Evolutionary conservation across 2,329 filamentous ascomycete genomes (phyloP).

Genomic region (Exserohilum turcica): DNA sequence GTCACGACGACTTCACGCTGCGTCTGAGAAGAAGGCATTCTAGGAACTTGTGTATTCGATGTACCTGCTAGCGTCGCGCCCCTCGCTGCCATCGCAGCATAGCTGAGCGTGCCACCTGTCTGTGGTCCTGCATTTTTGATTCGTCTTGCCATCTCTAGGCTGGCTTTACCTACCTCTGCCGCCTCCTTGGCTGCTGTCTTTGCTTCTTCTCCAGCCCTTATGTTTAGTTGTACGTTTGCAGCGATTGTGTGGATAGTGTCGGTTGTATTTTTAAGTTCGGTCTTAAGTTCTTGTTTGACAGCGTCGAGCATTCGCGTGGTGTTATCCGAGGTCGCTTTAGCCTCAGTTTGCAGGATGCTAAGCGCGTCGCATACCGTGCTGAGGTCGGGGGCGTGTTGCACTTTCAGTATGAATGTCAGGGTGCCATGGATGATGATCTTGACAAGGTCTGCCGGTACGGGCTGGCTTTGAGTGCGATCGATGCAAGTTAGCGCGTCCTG

Average conservation of each 20-base stretch:
- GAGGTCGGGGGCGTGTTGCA: conserved; percentile 21
- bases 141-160: conserved; percentile 13
- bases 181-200: conserved; percentile 19
- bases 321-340: conserved; percentile 12
- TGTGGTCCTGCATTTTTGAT: conserved; percentile 15
- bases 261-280: conserved; percentile 10
- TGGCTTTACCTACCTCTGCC: conserved; percentile 11
- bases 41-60: conserved; percentile 23
- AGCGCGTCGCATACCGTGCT: no score
- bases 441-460: conserved; percentile 14
- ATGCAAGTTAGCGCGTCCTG: conserved; percentile 17
- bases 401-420: conserved; percentile 22
- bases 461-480: conserved; percentile 18
- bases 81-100: conserved; percentile 17
- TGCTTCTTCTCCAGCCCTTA: conserved; percentile 19
- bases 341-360: conserved; percentile 6
- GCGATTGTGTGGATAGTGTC: background rate
- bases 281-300: conserved; percentile 16
- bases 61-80: conserved; percentile 13
- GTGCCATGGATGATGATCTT: conserved; percentile 10
- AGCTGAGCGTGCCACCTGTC: conserved; percentile 7
- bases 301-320: conserved; percentile 12
- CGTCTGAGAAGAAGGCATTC: conserved; percentile 12
- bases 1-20: conserved; percentile 25
- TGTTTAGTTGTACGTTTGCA: conserved; percentile 15